Evolutionary conservation across 2,329 filamentous ascomycete genomes (phyloP).

Genomic region (Neoscytalidium dimidiatum): DNA sequence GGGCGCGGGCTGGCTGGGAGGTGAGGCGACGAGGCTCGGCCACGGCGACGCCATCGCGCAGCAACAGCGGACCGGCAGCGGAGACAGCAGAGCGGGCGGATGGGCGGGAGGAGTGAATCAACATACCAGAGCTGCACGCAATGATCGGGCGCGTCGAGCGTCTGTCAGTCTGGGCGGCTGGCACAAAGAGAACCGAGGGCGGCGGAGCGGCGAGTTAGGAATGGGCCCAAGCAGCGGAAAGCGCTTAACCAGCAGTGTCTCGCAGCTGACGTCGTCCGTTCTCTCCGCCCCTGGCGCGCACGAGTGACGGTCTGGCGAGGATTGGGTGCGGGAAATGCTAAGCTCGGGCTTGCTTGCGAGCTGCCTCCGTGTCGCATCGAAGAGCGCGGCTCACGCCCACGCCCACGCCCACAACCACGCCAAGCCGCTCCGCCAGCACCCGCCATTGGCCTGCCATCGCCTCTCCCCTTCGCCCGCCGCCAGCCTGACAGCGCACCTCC

Average conservation of each 20-base stretch:
- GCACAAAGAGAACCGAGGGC: constrained; percentile 23
- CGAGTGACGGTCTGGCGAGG: constrained; percentile 11
- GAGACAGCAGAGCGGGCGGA: background rate
- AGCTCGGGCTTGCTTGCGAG: constrained; percentile 16
- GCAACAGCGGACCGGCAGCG: background rate
- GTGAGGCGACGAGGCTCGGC: constrained; percentile 14
- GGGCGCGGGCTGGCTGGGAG: constrained; percentile 27
- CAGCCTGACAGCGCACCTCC: background rate
- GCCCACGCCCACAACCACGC: constrained; percentile 14
- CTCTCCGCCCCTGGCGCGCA: constrained; percentile 29
- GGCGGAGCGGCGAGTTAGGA: constrained; percentile 28
- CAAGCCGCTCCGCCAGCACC: constrained; percentile 13
- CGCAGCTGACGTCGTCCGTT: constrained; percentile 31
- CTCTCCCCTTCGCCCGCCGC: background rate
- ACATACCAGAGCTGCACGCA: constrained; percentile 35
- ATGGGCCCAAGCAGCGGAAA: constrained; percentile 30
- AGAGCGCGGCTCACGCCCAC: constrained; percentile 14
- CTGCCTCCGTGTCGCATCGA: constrained; percentile 18
- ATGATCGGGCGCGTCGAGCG: constrained; percentile 38
- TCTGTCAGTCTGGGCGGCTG: constrained; percentile 37
- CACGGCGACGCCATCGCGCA: constrained; percentile 14
- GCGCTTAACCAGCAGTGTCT: constrained; percentile 26
- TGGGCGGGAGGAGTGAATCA: constrained; percentile 22
- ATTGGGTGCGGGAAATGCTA: constrained; percentile 18
- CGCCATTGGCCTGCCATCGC: constrained; percentile 6